Evolutionary conservation across 2,329 filamentous ascomycete species (phyloP).

Genomic region (Phoma sp.): DNA sequence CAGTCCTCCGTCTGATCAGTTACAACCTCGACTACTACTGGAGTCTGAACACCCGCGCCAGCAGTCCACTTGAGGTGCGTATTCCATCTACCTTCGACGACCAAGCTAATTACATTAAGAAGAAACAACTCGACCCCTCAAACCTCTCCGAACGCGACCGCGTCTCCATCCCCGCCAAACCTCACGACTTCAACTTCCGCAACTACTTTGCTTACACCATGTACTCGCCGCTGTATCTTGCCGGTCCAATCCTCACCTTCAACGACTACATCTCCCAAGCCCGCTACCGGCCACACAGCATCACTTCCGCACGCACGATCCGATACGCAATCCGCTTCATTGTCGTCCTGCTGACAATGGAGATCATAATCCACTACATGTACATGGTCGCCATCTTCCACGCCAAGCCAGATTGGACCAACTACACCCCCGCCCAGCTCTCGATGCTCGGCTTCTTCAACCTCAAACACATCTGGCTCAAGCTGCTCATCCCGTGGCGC

Average conservation of each 20-base stretch:
- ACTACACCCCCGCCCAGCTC: constrained; percentile 87
- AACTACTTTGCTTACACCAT: constrained; percentile 91
- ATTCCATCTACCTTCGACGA: neutral
- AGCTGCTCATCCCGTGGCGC: constrained; percentile 95
- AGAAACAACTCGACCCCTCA: constrained; percentile 92
- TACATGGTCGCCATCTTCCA: constrained; percentile 95
- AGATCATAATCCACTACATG: constrained; percentile 83
- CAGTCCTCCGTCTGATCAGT: constrained; percentile 88
- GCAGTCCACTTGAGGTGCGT: constrained; percentile 81
- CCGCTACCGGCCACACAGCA: constrained; percentile 74
- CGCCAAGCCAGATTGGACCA: constrained; percentile 76
- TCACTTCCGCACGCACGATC: constrained; percentile 73
- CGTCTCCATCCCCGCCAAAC: constrained; percentile 75
- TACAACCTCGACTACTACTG: constrained; percentile 98
- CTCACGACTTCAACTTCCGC: constrained; percentile 76
- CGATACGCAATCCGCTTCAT: constrained; percentile 86
- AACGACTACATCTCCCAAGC: constrained; percentile 95
- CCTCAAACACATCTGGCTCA: constrained; percentile 96
- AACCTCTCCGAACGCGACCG: constrained; percentile 89
- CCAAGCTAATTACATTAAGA: constrained; percentile 78
- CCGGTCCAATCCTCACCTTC: constrained; percentile 94
- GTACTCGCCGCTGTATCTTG: constrained; percentile 91
- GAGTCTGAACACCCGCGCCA: constrained; percentile 71
- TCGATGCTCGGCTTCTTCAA: constrained; percentile 94
- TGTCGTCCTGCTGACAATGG: constrained; percentile 84